Conservation (phyloP, 106 monocot genomes). For the Cymbidium sinense region DNA sequence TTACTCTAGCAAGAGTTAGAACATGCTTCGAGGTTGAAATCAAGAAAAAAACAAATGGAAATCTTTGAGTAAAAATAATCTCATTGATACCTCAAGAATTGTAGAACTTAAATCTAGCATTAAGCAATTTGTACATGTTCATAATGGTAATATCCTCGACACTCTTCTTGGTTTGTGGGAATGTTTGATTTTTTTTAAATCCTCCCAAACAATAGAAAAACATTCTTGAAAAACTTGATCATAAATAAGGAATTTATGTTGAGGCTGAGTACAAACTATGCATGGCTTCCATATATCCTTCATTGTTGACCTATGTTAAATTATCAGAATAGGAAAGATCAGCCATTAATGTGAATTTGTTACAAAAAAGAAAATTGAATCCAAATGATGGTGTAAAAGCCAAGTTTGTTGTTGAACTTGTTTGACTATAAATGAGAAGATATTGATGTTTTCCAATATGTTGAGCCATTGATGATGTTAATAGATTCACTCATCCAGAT, state of each 20-base stretch:
- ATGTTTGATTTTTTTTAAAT: slow-evolving; percentile 41
- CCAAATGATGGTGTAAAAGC: slow-evolving; percentile 64
- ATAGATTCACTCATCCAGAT: slow-evolving; percentile 31
- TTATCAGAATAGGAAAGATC: slow-evolving; percentile 27
- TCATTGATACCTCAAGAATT: background rate
- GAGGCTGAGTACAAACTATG: slow-evolving; percentile 30
- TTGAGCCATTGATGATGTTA: slow-evolving; percentile 52
- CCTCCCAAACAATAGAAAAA: slow-evolving; percentile 39
- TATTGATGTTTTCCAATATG: slow-evolving; percentile 62
- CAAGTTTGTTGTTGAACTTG: slow-evolving; percentile 60
- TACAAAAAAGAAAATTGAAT: slow-evolving; percentile 22
- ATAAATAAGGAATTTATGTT: slow-evolving; percentile 3
- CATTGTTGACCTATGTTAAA: slow-evolving; percentile 14
- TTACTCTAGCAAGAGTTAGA: too few relatives aligned
- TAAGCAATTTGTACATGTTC: slow-evolving; percentile 62
- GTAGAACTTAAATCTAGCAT: slow-evolving; percentile 32
- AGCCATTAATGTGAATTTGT: slow-evolving; percentile 10
- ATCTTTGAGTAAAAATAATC: background rate
- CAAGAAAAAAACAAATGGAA: too few relatives aligned
- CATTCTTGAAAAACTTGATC: slow-evolving; percentile 21
- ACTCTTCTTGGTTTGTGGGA: slow-evolving; percentile 56
- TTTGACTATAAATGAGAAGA: slow-evolving; percentile 50
- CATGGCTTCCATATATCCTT: slow-evolving; percentile 53
- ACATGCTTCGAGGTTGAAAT: too few relatives aligned
- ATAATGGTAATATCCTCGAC: slow-evolving; percentile 46